A percentile compares a stretch with the other conserved stretches of the same genome.
These are phyloP conservation scores for Metschnikowia hibisci DNA, from an alignment of 805 yeast genomes.

Conservation along the genomic window DNA sequence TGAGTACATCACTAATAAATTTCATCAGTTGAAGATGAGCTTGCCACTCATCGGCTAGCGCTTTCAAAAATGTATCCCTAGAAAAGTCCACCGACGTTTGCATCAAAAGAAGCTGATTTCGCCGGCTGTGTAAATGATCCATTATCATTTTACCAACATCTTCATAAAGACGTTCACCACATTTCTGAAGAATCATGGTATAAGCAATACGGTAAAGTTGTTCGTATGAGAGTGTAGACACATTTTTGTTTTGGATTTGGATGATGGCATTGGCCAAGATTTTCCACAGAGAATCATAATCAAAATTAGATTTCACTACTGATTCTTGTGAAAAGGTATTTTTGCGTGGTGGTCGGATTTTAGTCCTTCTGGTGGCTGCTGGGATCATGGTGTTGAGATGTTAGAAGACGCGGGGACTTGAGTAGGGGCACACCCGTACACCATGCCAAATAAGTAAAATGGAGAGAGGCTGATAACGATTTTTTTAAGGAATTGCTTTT, in stretches of 20 bases:
- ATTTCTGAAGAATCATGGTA: slow-evolving; percentile 65
- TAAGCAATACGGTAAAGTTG: slow-evolving; percentile 78
- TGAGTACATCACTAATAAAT: slow-evolving; percentile 75
- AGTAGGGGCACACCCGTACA: background rate
- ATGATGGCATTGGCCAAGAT: slow-evolving; percentile 61
- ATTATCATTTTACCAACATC: slow-evolving; percentile 50
- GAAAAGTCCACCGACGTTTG: slow-evolving; percentile 13
- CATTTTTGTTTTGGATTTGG: slow-evolving; percentile 69
- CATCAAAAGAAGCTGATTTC: slow-evolving; percentile 19
- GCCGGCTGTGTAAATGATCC: slow-evolving; percentile 37
- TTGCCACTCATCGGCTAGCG: slow-evolving; percentile 53
- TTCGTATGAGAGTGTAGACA: slow-evolving; percentile 74
- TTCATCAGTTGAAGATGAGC: slow-evolving; percentile 70
- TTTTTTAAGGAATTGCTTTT: no score
- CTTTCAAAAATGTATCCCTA: slow-evolving; percentile 34
- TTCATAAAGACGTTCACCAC: slow-evolving; percentile 62
- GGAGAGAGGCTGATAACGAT: no score
- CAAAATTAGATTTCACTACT: slow-evolving; percentile 35
- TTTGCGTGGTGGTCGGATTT: slow-evolving; percentile 64
- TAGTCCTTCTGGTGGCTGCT: slow-evolving; percentile 44
- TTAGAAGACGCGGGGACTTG: background rate
- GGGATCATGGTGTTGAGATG: slow-evolving; percentile 14
- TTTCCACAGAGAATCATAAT: slow-evolving; percentile 66
- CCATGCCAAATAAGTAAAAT: no score
- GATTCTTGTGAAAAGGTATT: slow-evolving; percentile 22